phyloP scores from a whole-genome alignment of 306 rosid species.

The Quercus rubra region DNA sequence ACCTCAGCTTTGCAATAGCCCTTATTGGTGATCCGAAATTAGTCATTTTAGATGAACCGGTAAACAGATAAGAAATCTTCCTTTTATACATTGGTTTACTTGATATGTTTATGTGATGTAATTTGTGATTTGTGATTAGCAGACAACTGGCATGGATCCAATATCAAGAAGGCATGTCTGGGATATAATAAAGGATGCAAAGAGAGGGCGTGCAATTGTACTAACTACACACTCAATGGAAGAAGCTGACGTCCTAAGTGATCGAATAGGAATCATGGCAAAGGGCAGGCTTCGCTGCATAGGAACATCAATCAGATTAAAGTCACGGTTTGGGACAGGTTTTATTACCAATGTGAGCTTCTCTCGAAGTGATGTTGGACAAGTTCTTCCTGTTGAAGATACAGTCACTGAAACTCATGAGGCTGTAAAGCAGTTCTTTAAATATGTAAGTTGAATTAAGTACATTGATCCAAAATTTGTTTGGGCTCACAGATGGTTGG shows the following conservation, averaged over 20 bases:
- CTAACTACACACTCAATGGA: constrained; percentile 97
- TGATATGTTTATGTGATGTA: constrained; percentile 5
- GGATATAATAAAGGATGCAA: constrained; percentile 83
- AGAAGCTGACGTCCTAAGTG: constrained; percentile 88
- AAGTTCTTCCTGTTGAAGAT: constrained; percentile 34
- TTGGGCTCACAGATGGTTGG: background rate
- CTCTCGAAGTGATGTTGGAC: constrained; percentile 33
- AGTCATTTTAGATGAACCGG: constrained; percentile 87
- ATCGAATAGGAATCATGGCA: constrained; percentile 90
- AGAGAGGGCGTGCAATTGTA: constrained; percentile 75
- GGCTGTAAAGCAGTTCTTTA: constrained; percentile 67
- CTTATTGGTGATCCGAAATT: constrained; percentile 85
- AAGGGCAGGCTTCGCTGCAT: constrained; percentile 88
- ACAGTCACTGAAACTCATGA: constrained; percentile 30
- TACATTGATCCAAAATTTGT: constrained; percentile 13
- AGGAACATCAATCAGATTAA: constrained; percentile 81
- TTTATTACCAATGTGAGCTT: constrained; percentile 67
- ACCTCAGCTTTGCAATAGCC: constrained; percentile 86
- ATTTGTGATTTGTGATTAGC: constrained; percentile 14
- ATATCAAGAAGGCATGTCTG: constrained; percentile 92
- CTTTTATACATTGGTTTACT: constrained; percentile 11
- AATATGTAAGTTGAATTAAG: constrained; percentile 48
- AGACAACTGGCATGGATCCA: constrained; percentile 98
- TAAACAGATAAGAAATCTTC: constrained; percentile 27
- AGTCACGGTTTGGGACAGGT: constrained; percentile 81